Conservation (phyloP, 192 early-diverging fungal species). For the Umbelopsis sp. region DNA sequence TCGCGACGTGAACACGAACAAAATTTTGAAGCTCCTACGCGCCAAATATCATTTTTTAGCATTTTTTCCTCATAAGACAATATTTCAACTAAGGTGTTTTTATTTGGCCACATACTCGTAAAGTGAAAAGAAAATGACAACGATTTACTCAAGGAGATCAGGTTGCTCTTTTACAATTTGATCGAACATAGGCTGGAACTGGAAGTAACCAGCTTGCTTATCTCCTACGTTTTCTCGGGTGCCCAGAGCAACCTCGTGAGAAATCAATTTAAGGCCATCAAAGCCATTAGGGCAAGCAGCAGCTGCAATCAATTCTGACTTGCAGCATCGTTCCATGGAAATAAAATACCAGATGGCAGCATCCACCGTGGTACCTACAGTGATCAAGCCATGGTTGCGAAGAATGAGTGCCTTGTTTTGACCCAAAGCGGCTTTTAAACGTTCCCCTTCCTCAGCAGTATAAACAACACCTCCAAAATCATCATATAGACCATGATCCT, state of each 20-base stretch:
- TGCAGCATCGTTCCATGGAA: conserved; percentile 57
- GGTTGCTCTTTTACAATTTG: conserved; percentile 32
- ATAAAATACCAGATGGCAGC: conserved; percentile 62
- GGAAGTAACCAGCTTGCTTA: conserved; percentile 15
- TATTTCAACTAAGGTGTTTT: too few relatives aligned
- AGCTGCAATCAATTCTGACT: conserved; percentile 57
- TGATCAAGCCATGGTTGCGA: conserved; percentile 65
- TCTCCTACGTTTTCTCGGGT: conserved; percentile 26
- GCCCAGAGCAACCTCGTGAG: conserved; percentile 28
- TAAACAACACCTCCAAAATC: conserved; percentile 61
- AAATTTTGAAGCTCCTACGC: too few relatives aligned
- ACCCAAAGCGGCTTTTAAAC: conserved; percentile 51
- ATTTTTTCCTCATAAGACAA: too few relatives aligned
- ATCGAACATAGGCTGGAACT: conserved; percentile 40
- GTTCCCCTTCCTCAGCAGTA: conserved; percentile 57
- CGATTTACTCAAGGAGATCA: conserved; percentile 23
- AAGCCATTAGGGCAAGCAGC: conserved; percentile 40
- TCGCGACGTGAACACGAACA: too few relatives aligned
- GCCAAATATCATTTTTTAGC: too few relatives aligned
- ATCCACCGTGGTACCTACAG: conserved; percentile 54
- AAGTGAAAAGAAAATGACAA: too few relatives aligned
- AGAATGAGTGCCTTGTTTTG: conserved; percentile 56
- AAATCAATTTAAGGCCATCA: conserved; percentile 27
- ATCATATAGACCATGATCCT: conserved; percentile 53
- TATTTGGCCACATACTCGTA: too few relatives aligned